Base-by-base conservation (phyloP, 805 yeast genomes). In the Candida ficus region DNA sequence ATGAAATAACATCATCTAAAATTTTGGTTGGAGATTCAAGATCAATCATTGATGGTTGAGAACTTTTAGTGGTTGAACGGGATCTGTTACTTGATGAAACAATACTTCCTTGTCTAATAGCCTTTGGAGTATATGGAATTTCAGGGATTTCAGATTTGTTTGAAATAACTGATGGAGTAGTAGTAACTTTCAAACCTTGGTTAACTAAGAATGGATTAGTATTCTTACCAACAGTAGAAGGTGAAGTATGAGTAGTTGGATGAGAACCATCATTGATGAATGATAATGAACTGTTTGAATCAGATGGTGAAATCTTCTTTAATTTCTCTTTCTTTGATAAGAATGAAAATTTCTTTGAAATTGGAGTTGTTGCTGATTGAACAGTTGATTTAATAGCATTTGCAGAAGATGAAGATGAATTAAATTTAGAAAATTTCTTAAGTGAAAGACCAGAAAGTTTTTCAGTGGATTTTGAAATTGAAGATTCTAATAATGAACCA, bases 211-310 rank as follows among this genome's bases (percentile, higher is more conserved):
- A 9, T 29, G 21, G 33, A 18, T 33, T 22, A 3, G 7, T 19
- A 16, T 14, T 17, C 9, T 17, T 16, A 29, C n/a, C n/a, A n/a
- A 16, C 17, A 29, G 31, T 29, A 8, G 31, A 29, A 12, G 17
- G 17, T 9, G 16, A 13, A 16, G 17, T 9, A 16, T 16, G 19
- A 10, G 19, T 13, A 16, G 19, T 5, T 9, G 31, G 19, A n/a
- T 36, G 47, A 8, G 58, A 48, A 3, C 55, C 57, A 39, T 56
- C 61, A 29, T 56, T 56, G 31, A 56, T 56, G 28, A 45, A 49
- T 3, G 56, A 37, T 26, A 56, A 37, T 2, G 60, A 56, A 2
- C 43, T 46, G 4, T 49, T 35, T 2, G 60, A 54, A 17, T 42
- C 52, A 4, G 57, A 50, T 14, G 26, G 29, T 9, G 55, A 12